A percentile compares a stretch with the other conserved stretches of the same genome.
Conservation (phyloP, 192 early-diverging fungal genomes). For the Thamnidium elegans region DNA sequence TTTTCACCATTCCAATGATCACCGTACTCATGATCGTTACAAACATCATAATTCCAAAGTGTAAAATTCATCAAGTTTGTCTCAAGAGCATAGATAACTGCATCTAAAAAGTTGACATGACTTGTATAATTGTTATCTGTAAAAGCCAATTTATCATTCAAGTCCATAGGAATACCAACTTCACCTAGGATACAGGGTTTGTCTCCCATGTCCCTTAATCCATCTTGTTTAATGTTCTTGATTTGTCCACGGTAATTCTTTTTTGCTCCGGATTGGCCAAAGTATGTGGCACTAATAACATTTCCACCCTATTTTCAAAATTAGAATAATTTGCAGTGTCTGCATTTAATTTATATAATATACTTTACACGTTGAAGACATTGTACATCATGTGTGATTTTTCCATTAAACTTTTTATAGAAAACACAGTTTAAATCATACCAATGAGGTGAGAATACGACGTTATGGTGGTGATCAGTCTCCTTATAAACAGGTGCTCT, state of each 20-base stretch:
- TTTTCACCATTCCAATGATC: constrained; percentile 89
- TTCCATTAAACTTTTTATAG: constrained; percentile 64
- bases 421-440: constrained; percentile 81
- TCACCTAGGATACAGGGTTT: constrained; percentile 76
- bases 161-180: constrained; percentile 85
- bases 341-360: not conserved
- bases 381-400: constrained; percentile 81
- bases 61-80: constrained; percentile 75
- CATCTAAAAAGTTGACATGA: constrained; percentile 76
- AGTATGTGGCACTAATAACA: constrained; percentile 71
- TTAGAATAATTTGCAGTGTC: not conserved
- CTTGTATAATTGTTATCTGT: constrained; percentile 67
- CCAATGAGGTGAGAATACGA: constrained; percentile 85
- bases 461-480: constrained; percentile 49
- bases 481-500: constrained; percentile 44
- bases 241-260: constrained; percentile 77
- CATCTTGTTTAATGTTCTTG: constrained; percentile 57
- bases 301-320: constrained; percentile 68
- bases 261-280: constrained; percentile 70
- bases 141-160: constrained; percentile 72
- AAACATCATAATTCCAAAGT: constrained; percentile 84
- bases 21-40: constrained; percentile 74
- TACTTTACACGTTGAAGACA: constrained; percentile 57
- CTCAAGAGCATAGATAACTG: constrained; percentile 71
- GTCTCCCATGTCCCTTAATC: constrained; percentile 56